Conservation (phyloP, 805 yeast genomes). For the Barnettozyma salicaria region DNA sequence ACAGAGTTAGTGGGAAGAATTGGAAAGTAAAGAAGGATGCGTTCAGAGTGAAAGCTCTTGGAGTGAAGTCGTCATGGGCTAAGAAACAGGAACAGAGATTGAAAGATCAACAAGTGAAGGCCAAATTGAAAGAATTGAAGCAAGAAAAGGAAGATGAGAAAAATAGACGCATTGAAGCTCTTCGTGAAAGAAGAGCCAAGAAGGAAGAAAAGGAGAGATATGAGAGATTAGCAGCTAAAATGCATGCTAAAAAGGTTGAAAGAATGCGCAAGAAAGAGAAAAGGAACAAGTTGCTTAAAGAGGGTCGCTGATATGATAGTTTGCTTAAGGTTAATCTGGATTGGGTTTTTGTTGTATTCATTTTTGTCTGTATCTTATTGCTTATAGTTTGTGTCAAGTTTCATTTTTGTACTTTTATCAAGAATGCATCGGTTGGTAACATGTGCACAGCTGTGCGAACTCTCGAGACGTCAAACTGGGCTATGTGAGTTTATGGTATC, state of each 20-base stretch:
- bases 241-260: conserved; percentile 90
- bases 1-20: conserved; percentile 37
- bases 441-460: no score
- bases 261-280: conserved; percentile 86
- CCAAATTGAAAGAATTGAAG: conserved; percentile 63
- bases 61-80: conserved; percentile 59
- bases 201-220: conserved; percentile 85
- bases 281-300: conserved; percentile 89
- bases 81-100: conserved; percentile 59
- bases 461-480: no score
- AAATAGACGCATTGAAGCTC: conserved; percentile 44
- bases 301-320: conserved; percentile 45
- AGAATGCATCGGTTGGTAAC: no score
- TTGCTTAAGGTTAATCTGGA: background rate
- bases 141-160: conserved; percentile 67
- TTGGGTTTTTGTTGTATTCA: background rate
- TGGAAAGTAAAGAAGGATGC: conserved; percentile 71
- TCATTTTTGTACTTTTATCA: no score
- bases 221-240: conserved; percentile 72
- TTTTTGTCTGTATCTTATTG: background rate
- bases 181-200: conserved; percentile 70
- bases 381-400: background rate
- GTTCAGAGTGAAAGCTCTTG: conserved; percentile 54
- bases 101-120: conserved; percentile 61
- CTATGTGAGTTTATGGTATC: no score